Percentiles rank a stretch among this genome's conserved stretches.
Evolutionary conservation across 108 stramenopile species (phyloP).

Genomic region (Cyclotella distinguenda): DNA sequence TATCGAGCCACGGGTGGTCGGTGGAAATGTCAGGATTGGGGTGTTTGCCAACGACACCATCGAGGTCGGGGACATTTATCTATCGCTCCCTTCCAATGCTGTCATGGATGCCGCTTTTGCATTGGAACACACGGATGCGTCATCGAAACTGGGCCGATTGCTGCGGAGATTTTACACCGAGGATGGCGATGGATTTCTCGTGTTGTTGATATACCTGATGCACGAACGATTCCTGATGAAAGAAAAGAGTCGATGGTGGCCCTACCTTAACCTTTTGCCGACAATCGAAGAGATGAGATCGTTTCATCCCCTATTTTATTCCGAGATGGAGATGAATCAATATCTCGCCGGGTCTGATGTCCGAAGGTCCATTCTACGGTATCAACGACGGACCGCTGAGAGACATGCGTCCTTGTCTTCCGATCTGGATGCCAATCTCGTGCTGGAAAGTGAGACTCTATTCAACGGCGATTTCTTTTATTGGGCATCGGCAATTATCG

Average conservation of each 20-base stretch:
- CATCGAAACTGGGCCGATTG: conserved; percentile 6
- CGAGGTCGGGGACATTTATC: conserved; percentile 51
- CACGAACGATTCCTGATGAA: conserved; percentile 59
- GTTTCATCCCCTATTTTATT: conserved; percentile 43
- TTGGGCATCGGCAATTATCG: conserved; percentile 72
- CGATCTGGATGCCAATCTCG: conserved; percentile 37
- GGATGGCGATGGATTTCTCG: conserved; percentile 54
- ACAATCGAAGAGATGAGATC: conserved; percentile 31
- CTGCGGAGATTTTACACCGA: conserved; percentile 16
- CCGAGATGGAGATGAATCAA: conserved; percentile 46
- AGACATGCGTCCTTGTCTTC: conserved; percentile 19
- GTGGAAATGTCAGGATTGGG: conserved; percentile 51
- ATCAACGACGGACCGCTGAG: conserved; percentile 23
- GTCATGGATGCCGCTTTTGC: conserved; percentile 54
- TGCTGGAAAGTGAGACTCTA: conserved; percentile 51
- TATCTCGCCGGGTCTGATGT: conserved; percentile 42
- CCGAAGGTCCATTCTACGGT: conserved; percentile 24
- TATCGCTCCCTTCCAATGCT: conserved; percentile 43
- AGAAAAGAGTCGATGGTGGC: conserved; percentile 59
- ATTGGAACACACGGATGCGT: conserved; percentile 12
- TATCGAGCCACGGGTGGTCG: conserved; percentile 38
- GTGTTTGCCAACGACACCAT: conserved; percentile 56
- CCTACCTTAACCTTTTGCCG: conserved; percentile 71
- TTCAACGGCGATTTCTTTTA: conserved; percentile 44
- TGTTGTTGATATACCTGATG: conserved; percentile 60